Conservation (phyloP, 257 asterid species). For the Solanum chmielewskii region DNA sequence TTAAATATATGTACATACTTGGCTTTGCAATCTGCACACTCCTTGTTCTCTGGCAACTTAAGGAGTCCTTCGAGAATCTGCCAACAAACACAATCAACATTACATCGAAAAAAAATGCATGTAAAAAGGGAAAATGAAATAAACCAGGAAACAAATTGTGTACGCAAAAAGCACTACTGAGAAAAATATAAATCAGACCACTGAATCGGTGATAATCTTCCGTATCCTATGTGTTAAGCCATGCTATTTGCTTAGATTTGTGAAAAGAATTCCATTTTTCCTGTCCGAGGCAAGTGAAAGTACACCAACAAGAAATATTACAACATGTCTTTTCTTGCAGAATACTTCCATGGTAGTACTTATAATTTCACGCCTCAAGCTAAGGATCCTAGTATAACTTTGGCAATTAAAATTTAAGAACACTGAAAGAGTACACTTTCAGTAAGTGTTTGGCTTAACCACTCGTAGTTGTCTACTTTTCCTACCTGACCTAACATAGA, state of each 20-base stretch:
- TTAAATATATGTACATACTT: constrained; percentile 42
- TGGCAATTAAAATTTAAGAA: background rate
- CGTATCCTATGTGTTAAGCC: background rate
- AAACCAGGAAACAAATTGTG: background rate
- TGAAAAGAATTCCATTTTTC: background rate
- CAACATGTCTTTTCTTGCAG: background rate
- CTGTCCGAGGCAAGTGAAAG: background rate
- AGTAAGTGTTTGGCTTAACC: background rate
- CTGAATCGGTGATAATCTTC: background rate
- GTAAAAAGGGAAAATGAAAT: background rate
- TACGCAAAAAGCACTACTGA: background rate
- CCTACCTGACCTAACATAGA: background rate
- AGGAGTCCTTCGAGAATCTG: constrained; percentile 97
- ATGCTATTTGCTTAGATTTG: background rate
- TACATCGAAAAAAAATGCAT: background rate
- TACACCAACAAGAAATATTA: background rate
- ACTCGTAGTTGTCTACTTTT: background rate
- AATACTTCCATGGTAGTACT: background rate
- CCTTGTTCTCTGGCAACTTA: constrained; percentile 94
- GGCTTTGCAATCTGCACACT: constrained; percentile 97
- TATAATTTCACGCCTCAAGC: background rate
- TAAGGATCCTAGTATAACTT: background rate
- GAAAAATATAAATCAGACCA: background rate
- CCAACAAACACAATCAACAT: constrained; percentile 9
- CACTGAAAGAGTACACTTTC: background rate